A percentile compares a stretch with the other conserved stretches of the same genome.
These are phyloP conservation scores for Globisporangium heterothallicum DNA, from an alignment of 352 stramenopile genomes.

Conservation along the genomic window DNA sequence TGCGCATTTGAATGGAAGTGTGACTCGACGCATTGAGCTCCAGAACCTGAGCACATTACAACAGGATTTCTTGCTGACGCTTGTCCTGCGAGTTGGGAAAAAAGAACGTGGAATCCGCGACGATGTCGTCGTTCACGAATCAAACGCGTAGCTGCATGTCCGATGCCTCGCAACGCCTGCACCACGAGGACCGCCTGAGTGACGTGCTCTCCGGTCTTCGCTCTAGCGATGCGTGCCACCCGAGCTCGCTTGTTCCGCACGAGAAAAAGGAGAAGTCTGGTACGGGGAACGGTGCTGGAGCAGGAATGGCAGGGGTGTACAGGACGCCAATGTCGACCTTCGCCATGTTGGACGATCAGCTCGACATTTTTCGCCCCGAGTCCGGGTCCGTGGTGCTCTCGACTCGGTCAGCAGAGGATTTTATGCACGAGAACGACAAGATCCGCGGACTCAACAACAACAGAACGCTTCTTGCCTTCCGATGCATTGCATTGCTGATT, in stretches of 20 bases:
- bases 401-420: neutral
- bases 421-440: neutral
- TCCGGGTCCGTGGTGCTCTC: slow-evolving; percentile 2
- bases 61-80: too few species aligned
- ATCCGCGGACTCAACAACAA: neutral
- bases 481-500: slow-evolving; percentile 7
- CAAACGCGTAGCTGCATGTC: neutral
- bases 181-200: neutral
- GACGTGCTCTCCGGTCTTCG: neutral
- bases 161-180: neutral
- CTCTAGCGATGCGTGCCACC: neutral
- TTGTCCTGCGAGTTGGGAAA: too few species aligned
- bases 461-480: neutral
- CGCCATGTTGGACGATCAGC: neutral
- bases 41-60: too few species aligned
- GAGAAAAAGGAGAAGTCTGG: neutral
- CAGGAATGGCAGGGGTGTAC: neutral
- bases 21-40: too few species aligned
- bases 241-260: neutral
- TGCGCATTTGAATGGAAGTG: too few species aligned
- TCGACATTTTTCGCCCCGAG: neutral
- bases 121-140: slow-evolving; percentile 8
- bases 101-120: too few species aligned
- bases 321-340: slow-evolving; percentile 4
- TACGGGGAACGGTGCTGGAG: neutral